These are phyloP conservation scores for Cytospora chrysosperma DNA, from an alignment of 2,329 filamentous ascomycete species.

Conservation along the genomic window DNA sequence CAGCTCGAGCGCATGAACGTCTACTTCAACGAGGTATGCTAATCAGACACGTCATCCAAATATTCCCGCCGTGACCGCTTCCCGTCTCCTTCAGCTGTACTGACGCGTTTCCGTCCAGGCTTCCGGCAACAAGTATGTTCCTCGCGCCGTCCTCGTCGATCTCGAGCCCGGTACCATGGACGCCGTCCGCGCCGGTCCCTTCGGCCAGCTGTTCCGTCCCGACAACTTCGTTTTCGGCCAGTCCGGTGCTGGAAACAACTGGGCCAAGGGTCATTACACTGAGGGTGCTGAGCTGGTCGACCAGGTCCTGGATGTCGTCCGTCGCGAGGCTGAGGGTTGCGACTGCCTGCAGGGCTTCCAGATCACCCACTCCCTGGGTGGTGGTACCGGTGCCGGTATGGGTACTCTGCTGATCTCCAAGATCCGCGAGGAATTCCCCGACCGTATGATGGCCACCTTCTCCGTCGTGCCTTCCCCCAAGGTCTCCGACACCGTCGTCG, in stretches of 20 bases:
- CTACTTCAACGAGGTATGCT: slow-evolving; percentile 79
- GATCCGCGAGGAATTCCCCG: slow-evolving; percentile 99
- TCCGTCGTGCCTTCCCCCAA: slow-evolving; percentile 98
- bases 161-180: slow-evolving; percentile 99
- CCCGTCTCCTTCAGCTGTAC: background rate
- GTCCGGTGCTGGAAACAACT: slow-evolving; percentile 99
- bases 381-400: slow-evolving; percentile 99
- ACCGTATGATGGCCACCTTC: slow-evolving; percentile 99
- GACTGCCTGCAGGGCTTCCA: slow-evolving; percentile 99
- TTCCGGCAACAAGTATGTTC: slow-evolving; percentile 98
- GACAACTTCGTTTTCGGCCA: slow-evolving; percentile 99
- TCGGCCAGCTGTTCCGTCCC: slow-evolving; percentile 98
- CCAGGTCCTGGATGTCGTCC: slow-evolving; percentile 96
- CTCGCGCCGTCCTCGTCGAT: slow-evolving; percentile 98
- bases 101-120: slow-evolving; percentile 55
- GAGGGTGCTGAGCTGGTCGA: slow-evolving; percentile 99
- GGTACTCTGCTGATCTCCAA: slow-evolving; percentile 99
- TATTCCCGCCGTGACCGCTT: background rate
- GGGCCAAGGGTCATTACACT: slow-evolving; percentile 99
- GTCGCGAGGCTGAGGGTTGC: slow-evolving; percentile 96
- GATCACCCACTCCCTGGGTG: slow-evolving; percentile 99
- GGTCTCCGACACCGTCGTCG: slow-evolving; percentile 99
- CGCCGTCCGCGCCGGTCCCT: slow-evolving; percentile 95
- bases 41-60: no score
- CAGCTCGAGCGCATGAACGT: slow-evolving; percentile 99